phyloP scores from a whole-genome alignment of 176 grass and related monocot genomes.

The Musa acuminata region DNA sequence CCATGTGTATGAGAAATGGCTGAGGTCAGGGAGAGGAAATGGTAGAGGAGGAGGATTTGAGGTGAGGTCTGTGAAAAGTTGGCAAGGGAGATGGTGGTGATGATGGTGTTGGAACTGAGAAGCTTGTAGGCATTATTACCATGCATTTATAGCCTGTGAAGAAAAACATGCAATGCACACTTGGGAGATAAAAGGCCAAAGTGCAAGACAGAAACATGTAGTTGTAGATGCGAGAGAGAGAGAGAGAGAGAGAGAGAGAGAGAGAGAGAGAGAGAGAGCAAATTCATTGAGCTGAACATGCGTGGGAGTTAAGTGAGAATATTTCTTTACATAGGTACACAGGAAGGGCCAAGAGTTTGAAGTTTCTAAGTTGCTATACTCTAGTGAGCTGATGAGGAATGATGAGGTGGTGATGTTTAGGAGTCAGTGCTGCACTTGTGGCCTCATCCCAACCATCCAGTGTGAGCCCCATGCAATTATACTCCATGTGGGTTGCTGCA shows the following conservation, averaged over 20 bases:
- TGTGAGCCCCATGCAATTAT: conserved; percentile 8
- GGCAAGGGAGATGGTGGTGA: not conserved
- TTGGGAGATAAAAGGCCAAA: not conserved
- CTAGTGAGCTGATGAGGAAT: not conserved
- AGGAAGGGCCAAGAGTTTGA: conserved; percentile 1
- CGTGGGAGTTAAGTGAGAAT: not conserved
- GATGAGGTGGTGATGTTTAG: conserved; percentile 8
- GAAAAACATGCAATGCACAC: not conserved
- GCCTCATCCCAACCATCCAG: not conserved
- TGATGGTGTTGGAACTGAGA: conserved; percentile 7
- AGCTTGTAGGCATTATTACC: conserved; percentile 3
- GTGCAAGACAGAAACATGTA: not conserved
- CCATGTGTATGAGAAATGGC: not conserved
- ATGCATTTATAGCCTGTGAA: conserved; percentile 18
- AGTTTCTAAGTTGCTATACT: not conserved
- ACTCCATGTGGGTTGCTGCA: conserved; percentile 7
- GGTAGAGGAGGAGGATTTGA: not conserved
- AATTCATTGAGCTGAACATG: conserved; percentile 2
- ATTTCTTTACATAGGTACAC: not conserved
- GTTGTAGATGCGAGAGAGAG: not conserved
- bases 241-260: too few relatives aligned
- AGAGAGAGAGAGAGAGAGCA: too few relatives aligned
- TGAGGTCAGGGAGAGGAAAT: not conserved
- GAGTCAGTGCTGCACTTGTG: conserved; percentile 4
- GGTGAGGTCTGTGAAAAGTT: not conserved